Evolutionary conservation across 805 yeast species (phyloP).

Genomic region (Millerozyma miso): DNA sequence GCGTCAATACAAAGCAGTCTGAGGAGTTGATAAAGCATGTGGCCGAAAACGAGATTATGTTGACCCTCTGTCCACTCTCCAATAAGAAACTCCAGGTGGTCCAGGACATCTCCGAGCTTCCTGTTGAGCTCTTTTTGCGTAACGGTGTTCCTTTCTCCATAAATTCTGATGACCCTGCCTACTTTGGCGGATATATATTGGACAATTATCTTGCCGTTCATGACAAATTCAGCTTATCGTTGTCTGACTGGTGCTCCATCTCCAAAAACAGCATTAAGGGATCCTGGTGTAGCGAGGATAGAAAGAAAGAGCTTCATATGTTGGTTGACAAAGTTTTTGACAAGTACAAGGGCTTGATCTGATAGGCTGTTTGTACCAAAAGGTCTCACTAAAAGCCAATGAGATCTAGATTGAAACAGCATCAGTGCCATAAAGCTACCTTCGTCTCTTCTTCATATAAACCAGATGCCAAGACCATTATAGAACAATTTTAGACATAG

Average conservation of each 20-base stretch:
- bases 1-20: slow-evolving; percentile 61
- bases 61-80: slow-evolving; percentile 75
- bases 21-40: slow-evolving; percentile 51
- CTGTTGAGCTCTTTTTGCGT: slow-evolving; percentile 58
- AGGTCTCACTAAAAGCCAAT: no score
- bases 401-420: no score
- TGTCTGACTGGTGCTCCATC: slow-evolving; percentile 58
- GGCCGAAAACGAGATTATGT: slow-evolving; percentile 51
- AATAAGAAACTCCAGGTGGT: slow-evolving; percentile 76
- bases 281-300: slow-evolving; percentile 62
- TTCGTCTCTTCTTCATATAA: no score
- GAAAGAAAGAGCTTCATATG: slow-evolving; percentile 47
- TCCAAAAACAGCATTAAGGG: slow-evolving; percentile 67
- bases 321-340: slow-evolving; percentile 41
- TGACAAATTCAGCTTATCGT: slow-evolving; percentile 55
- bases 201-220: slow-evolving; percentile 72
- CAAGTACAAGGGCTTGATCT: slow-evolving; percentile 27
- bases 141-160: slow-evolving; percentile 65
- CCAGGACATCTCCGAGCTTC: slow-evolving; percentile 60
- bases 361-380: no score
- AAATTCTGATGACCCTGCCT: slow-evolving; percentile 51
- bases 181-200: slow-evolving; percentile 79
- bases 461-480: no score
- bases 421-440: no score
- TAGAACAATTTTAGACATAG: no score